Conservation (phyloP, 768 basidiomycete genomes). For the Kwoniella sp. region DNA sequence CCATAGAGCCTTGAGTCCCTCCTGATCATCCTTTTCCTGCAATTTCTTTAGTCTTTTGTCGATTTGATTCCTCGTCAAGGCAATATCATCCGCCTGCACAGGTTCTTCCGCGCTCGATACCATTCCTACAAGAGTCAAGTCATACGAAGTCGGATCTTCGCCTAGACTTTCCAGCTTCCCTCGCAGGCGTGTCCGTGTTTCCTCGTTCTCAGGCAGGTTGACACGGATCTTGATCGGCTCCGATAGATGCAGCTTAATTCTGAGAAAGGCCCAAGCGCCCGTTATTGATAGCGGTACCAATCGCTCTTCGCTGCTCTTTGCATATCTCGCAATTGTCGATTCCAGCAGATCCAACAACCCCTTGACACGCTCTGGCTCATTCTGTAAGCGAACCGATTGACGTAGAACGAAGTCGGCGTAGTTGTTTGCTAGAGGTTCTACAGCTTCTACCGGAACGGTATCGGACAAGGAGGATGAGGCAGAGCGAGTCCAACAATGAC, state of each 20-base stretch:
- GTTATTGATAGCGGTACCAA: neutral
- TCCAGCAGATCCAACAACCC: conserved; percentile 1
- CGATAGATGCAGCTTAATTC: neutral
- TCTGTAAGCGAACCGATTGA: neutral
- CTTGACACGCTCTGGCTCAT: neutral
- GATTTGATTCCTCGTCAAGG: neutral
- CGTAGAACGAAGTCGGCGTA: conserved; percentile 13
- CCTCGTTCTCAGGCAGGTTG: neutral
- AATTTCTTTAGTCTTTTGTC: conserved; percentile 1
- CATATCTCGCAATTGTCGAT: neutral
- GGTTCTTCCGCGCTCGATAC: neutral
- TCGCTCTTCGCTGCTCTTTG: neutral
- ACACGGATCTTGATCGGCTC: neutral
- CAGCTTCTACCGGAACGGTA: neutral
- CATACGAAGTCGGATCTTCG: neutral
- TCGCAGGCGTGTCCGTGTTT: neutral
- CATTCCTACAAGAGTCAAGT: neutral
- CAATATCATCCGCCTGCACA: neutral
- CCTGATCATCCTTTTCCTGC: conserved; percentile 8
- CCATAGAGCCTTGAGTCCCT: conserved; percentile 16
- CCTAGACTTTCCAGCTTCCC: neutral
- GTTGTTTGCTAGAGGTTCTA: neutral
- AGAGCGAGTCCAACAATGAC: conserved; percentile 19
- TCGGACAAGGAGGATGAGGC: neutral
- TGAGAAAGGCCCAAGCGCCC: conserved; percentile 28